Evolutionary conservation across 352 stramenopile genomes (phyloP), one percentile per base, ranked within the genome.

Genomic region (Globisporangium barbulae): DNA sequence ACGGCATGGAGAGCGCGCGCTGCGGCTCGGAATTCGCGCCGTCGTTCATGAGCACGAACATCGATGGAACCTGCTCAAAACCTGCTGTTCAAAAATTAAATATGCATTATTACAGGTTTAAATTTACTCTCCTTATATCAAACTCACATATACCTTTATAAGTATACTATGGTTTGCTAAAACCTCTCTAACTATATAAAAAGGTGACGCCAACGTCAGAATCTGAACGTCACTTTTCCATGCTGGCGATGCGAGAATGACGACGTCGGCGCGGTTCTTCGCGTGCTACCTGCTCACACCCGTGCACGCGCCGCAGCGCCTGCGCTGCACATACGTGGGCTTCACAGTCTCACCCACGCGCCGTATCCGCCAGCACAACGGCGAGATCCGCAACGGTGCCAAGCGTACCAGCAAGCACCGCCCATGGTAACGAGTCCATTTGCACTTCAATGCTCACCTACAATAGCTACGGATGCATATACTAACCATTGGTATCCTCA

Each of bases 221-320:
- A 5, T 9, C 41, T 2, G 3, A 47, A 47, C 33, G 9, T 39
- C 33, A 39, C 3, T 39, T 39, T 28, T 28, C 25, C 25, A 28
- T 28, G 25, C 25, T 28, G 25, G 25, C 25, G 25, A 28, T 47
- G 42, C 45, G 45, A 52, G n/a, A 19, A 37, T 54, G 13, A n/a
- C 48, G 50, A 19, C 19, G 28, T 21, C 30, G 17, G 10, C 50
- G 30, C 30, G 17, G 50, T 85, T 86, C 70, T 90, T 83, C 63
- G 81, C 77, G 41, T 93, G 84, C 70, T 93, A 93, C 64, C 44
- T 93, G 65, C 70, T 93, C 50, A 91, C 84, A 65, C 81, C 84
- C 21, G 64, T 71, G 67, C 59, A 68, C 53, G 28, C 76, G 19
- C 76, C 81, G 52, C 74, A 83, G 67, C 79, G 77, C 1, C 63